Evolutionary conservation across 78 protist genomes (phyloP).

Genomic region (Acrasis kona): DNA sequence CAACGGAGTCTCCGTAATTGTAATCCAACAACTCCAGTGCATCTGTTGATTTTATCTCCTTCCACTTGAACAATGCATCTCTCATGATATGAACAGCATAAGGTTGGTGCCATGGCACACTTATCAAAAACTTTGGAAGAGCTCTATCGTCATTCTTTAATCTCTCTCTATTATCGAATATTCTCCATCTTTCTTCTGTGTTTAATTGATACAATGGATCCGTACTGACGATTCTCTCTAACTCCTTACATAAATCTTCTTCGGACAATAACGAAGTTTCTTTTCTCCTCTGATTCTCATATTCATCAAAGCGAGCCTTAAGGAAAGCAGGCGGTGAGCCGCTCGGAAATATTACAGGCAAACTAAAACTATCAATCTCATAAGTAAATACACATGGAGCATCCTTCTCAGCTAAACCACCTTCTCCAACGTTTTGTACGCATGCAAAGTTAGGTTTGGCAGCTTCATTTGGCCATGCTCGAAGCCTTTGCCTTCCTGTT

Average conservation of each 20-base stretch:
- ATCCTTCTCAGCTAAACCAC: no score
- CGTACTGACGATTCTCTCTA: neutral
- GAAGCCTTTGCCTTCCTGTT: neutral
- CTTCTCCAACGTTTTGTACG: neutral
- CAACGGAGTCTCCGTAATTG: conserved; percentile 8
- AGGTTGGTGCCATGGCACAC: conserved; percentile 52
- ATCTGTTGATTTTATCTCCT: conserved; percentile 33
- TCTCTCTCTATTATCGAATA: conserved; percentile 7
- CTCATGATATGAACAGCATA: conserved; percentile 43
- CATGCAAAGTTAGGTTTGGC: neutral
- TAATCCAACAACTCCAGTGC: conserved; percentile 45
- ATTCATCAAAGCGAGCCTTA: neutral
- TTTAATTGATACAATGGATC: conserved; percentile 32
- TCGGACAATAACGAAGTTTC: neutral
- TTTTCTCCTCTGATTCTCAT: neutral
- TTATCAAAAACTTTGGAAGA: conserved; percentile 67
- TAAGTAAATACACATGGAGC: neutral
- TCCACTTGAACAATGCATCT: conserved; percentile 24
- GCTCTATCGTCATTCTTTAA: conserved; percentile 8
- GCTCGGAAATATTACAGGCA: conserved; percentile 10
- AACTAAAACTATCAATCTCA: neutral
- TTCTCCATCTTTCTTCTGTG: neutral
- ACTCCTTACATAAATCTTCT: neutral
- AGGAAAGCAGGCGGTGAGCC: neutral
- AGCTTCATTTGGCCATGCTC: conserved; percentile 3